Evolutionary conservation across 192 early-diverging fungal species (phyloP).

Genomic region (Oehlia diaphana): DNA sequence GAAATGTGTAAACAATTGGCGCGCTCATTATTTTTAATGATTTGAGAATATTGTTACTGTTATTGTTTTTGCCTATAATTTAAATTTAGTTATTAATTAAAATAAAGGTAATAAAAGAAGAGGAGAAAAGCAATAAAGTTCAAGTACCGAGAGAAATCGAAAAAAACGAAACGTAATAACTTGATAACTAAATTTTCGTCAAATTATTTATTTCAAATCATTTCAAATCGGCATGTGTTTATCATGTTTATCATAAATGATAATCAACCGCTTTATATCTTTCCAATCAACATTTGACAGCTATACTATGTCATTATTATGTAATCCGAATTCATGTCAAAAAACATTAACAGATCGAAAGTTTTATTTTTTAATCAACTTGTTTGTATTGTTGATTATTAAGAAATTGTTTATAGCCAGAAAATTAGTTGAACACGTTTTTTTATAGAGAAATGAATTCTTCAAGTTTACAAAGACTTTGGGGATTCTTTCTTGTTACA

Average conservation of each 20-base stretch:
- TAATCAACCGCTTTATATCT: neutral
- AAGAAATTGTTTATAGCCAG: neutral
- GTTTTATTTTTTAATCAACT: no score
- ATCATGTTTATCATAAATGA: no score
- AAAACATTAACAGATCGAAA: neutral
- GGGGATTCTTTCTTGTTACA: neutral
- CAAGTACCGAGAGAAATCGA: no score
- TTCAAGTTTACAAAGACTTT: neutral
- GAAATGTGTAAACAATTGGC: conserved; percentile 52
- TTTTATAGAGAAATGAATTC: neutral
- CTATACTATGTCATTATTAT: neutral
- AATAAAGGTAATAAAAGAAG: no score
- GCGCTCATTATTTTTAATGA: neutral
- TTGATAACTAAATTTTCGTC: no score
- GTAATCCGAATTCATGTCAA: neutral
- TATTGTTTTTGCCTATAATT: no score
- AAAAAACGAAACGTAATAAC: no score
- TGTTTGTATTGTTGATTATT: no score
- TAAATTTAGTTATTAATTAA: no score
- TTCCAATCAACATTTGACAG: neutral
- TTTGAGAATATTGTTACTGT: neutral
- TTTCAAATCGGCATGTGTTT: neutral
- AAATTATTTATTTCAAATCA: no score
- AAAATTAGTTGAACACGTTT: neutral
- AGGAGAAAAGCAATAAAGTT: no score